A percentile compares a stretch with the other conserved stretches of the same genome.
These are phyloP conservation scores for Lactarius vividus DNA, from an alignment of 768 basidiomycete genomes.

Conservation along the genomic window DNA sequence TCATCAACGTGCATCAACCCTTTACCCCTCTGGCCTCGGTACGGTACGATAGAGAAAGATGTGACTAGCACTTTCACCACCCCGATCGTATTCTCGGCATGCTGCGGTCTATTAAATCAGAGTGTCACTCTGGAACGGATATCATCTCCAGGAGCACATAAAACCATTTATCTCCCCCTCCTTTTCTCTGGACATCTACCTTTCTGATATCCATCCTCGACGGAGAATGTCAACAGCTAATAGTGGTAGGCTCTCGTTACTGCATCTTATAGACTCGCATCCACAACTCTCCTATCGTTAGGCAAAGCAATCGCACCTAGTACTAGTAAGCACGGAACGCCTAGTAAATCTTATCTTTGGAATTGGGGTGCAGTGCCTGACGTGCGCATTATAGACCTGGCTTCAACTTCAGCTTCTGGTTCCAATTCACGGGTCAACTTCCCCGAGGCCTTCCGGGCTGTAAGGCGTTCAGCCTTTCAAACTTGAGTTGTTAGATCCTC, in stretches of 20 bases:
- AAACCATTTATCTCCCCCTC: background rate
- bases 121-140: background rate
- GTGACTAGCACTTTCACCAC: background rate
- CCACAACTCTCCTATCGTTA: background rate
- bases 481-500: background rate
- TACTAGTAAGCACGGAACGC: background rate
- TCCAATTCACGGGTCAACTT: background rate
- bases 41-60: background rate
- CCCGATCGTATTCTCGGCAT: background rate
- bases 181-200: constrained; percentile 1
- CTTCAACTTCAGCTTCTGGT: background rate
- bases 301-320: background rate
- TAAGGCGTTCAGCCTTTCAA: background rate
- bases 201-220: background rate
- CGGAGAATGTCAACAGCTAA: background rate
- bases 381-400: background rate
- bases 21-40: background rate
- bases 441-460: background rate
- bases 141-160: background rate
- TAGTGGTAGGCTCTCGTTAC: background rate
- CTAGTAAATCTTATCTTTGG: background rate
- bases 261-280: background rate
- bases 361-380: background rate
- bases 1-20: background rate
- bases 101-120: background rate